These are phyloP conservation scores for Castanospermum australe DNA, from an alignment of 306 rosid genomes.

Conservation along the genomic window DNA sequence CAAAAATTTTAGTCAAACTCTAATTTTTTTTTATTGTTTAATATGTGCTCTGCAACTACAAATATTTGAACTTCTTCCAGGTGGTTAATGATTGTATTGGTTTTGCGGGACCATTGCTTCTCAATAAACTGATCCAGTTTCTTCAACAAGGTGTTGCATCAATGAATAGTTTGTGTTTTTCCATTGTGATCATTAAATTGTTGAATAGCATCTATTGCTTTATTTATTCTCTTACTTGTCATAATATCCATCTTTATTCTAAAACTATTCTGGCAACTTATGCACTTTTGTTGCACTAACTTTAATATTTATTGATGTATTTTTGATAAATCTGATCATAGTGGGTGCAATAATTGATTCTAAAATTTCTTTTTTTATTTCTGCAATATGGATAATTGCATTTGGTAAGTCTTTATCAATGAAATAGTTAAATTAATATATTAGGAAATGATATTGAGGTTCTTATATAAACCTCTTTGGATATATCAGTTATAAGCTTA, in stretches of 20 bases:
- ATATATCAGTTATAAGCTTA: background rate
- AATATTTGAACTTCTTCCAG: slow-evolving; percentile 49
- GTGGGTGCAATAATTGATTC: background rate
- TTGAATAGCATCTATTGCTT: background rate
- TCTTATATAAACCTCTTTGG: background rate
- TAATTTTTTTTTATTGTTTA: background rate
- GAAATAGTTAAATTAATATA: background rate
- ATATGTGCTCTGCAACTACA: slow-evolving; percentile 4
- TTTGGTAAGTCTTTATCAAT: background rate
- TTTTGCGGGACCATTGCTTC: slow-evolving; percentile 94
- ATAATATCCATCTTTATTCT: background rate
- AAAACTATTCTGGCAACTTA: background rate
- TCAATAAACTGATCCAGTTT: slow-evolving; percentile 81
- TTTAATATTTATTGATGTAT: background rate
- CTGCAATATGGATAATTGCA: background rate
- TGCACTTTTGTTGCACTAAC: background rate
- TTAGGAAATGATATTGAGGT: background rate
- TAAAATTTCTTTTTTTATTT: background rate
- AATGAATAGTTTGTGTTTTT: slow-evolving; percentile 25
- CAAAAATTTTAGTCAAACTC: slow-evolving; percentile 8
- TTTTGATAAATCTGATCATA: background rate
- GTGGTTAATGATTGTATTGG: slow-evolving; percentile 86
- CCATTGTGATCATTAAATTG: slow-evolving; percentile 15
- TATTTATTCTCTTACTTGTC: slow-evolving; percentile 10
- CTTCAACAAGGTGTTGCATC: slow-evolving; percentile 78